Conservation (phyloP, 2,329 filamentous ascomycete genomes). For the Stagonosporopsis chrysanthemi region DNA sequence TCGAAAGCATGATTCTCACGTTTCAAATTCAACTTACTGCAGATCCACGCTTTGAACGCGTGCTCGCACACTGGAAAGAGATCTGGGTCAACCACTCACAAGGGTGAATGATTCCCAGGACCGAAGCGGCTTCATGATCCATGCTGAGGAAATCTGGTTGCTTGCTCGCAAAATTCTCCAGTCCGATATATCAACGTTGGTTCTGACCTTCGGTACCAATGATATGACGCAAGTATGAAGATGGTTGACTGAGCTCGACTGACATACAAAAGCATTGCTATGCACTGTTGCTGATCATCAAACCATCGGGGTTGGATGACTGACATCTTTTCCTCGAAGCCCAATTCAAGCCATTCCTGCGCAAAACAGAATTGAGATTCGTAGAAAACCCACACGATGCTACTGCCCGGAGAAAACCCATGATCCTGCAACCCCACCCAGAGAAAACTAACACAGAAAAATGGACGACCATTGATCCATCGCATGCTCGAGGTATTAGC, state of each 20-base stretch:
- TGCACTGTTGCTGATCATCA: no score
- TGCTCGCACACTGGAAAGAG: conserved; percentile 11
- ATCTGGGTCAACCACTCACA: background rate
- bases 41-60: background rate
- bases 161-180: background rate
- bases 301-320: no score
- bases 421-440: background rate
- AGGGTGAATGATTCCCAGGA: conserved; percentile 49
- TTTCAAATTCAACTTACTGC: background rate
- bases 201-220: background rate
- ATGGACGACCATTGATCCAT: no score
- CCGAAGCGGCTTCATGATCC: background rate
- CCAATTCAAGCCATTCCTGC: no score
- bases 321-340: background rate
- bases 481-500: no score
- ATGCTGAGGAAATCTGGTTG: conserved; percentile 4
- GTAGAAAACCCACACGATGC: background rate
- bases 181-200: background rate
- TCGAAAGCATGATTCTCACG: conserved; percentile 2
- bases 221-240: conserved; percentile 2
- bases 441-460: background rate
- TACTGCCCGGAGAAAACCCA: background rate
- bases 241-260: conserved; percentile 4
- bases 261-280: background rate
- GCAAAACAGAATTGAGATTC: no score